Conservation (phyloP, 2,329 filamentous ascomycete genomes). For the Paecilomyces niveus region DNA sequence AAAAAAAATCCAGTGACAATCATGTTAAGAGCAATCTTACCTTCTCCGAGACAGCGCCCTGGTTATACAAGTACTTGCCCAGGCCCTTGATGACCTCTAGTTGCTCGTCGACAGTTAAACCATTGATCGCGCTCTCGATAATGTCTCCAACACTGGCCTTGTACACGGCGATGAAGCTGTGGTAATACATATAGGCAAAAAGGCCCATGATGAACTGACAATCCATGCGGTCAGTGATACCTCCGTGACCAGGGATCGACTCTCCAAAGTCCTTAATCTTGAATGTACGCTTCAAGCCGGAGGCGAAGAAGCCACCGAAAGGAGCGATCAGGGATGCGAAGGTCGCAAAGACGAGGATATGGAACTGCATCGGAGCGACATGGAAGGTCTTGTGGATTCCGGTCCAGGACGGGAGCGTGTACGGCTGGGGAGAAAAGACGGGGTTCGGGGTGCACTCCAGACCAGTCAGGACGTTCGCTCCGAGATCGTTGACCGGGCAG, state of each 20-base stretch:
- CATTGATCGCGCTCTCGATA: slow-evolving; percentile 84
- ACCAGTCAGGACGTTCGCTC: slow-evolving; percentile 85
- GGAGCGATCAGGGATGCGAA: slow-evolving; percentile 96
- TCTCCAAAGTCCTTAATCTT: slow-evolving; percentile 99
- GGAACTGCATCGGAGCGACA: slow-evolving; percentile 84
- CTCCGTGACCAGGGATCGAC: slow-evolving; percentile 93
- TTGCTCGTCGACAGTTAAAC: slow-evolving; percentile 81
- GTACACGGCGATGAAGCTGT: slow-evolving; percentile 89
- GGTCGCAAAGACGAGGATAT: slow-evolving; percentile 80
- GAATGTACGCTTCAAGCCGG: slow-evolving; percentile 94
- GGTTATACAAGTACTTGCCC: slow-evolving; percentile 58
- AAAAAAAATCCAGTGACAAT: not conserved
- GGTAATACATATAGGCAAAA: slow-evolving; percentile 97
- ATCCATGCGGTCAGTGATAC: slow-evolving; percentile 98
- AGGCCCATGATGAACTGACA: slow-evolving; percentile 99
- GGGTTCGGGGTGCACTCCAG: slow-evolving; percentile 87
- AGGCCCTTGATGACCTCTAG: slow-evolving; percentile 64
- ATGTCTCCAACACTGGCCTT: slow-evolving; percentile 79
- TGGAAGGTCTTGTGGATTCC: slow-evolving; percentile 66
- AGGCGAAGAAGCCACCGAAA: slow-evolving; percentile 97
- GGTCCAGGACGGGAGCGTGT: slow-evolving; percentile 64
- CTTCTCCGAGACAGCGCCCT: slow-evolving; percentile 50
- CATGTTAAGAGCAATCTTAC: slow-evolving; percentile 28
- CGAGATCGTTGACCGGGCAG: slow-evolving; percentile 93
- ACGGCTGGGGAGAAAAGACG: slow-evolving; percentile 73